Evolutionary conservation across 139 green algal genomes (phyloP).

Genomic region (Parachlorella kessleri): DNA sequence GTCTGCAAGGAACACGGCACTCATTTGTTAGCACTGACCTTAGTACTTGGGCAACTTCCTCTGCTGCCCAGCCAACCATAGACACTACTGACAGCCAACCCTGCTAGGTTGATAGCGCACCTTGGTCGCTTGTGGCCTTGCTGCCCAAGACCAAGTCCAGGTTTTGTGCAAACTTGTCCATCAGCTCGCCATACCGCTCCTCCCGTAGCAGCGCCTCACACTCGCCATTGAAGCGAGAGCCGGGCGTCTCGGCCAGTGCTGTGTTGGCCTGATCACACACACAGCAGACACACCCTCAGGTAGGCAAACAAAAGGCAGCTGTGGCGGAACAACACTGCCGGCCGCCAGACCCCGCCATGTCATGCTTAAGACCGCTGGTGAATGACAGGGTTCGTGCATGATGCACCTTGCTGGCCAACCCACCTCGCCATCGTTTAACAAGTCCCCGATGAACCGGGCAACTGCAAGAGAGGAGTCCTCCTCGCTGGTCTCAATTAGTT

Average conservation of each 20-base stretch:
- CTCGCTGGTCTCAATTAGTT: slow-evolving; percentile 57
- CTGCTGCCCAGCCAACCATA: too few relatives aligned
- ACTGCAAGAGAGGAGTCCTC: slow-evolving; percentile 54
- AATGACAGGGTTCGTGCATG: too few relatives aligned
- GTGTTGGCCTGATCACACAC: not conserved
- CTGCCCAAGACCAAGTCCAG: slow-evolving; percentile 45
- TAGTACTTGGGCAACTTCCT: too few relatives aligned
- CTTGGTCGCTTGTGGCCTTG: slow-evolving; percentile 38
- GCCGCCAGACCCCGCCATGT: too few relatives aligned
- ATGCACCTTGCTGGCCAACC: not conserved
- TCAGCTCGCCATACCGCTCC: slow-evolving; percentile 36
- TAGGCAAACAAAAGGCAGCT: not conserved
- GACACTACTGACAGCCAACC: too few relatives aligned
- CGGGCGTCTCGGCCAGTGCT: not conserved
- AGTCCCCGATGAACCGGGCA: slow-evolving; percentile 35
- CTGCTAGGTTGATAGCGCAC: too few relatives aligned
- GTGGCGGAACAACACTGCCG: too few relatives aligned
- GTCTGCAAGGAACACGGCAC: too few relatives aligned
- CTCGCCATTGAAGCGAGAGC: slow-evolving; percentile 33
- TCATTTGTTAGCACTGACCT: too few relatives aligned
- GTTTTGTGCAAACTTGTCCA: slow-evolving; percentile 40
- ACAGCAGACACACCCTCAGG: too few relatives aligned
- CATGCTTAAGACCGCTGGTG: too few relatives aligned
- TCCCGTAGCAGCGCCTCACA: slow-evolving; percentile 34
- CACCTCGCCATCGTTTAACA: slow-evolving; percentile 42